These are phyloP conservation scores for Neonothopanus nambi DNA, from an alignment of 1,284 basidiomycete species.

Conservation along the genomic window DNA sequence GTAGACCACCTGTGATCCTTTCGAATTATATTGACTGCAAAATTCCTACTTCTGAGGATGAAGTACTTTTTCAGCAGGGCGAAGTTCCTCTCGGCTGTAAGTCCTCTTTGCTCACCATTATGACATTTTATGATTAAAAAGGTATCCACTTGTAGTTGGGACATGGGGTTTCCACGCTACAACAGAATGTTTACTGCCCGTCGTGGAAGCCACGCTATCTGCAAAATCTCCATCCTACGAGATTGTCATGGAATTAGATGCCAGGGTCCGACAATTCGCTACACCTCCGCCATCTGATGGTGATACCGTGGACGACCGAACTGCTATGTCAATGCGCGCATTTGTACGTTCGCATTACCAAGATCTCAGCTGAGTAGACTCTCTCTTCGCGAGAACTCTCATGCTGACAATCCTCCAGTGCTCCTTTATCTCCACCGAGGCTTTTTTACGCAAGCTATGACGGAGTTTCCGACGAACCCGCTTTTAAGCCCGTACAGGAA, in stretches of 20 bases:
- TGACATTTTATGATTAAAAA: not conserved
- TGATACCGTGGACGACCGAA: conserved; percentile 27
- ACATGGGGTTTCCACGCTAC: conserved; percentile 46
- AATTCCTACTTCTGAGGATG: conserved; percentile 46
- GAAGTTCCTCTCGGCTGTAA: conserved; percentile 47
- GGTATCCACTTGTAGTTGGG: conserved; percentile 34
- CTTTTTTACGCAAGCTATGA: conserved; percentile 49
- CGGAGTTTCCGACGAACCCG: conserved; percentile 42
- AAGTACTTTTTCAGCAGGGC: conserved; percentile 39
- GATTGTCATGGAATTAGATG: conserved; percentile 43
- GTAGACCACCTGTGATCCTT: conserved; percentile 46
- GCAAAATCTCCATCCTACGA: conserved; percentile 46
- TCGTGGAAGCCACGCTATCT: conserved; percentile 41
- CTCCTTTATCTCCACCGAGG: conserved; percentile 49
- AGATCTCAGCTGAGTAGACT: conserved; percentile 40
- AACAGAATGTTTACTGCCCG: conserved; percentile 41
- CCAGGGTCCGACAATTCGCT: conserved; percentile 40
- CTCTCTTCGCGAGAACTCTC: not conserved
- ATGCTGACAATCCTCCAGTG: conserved; percentile 30
- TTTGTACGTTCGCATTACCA: conserved; percentile 47
- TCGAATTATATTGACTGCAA: conserved; percentile 42
- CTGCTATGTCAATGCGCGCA: conserved; percentile 41
- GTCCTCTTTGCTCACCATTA: conserved; percentile 20
- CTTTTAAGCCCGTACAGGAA: conserved; percentile 39
- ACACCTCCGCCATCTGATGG: conserved; percentile 24